phyloP scores from a whole-genome alignment of 768 basidiomycete genomes.

The Trametes cinnabarina region DNA sequence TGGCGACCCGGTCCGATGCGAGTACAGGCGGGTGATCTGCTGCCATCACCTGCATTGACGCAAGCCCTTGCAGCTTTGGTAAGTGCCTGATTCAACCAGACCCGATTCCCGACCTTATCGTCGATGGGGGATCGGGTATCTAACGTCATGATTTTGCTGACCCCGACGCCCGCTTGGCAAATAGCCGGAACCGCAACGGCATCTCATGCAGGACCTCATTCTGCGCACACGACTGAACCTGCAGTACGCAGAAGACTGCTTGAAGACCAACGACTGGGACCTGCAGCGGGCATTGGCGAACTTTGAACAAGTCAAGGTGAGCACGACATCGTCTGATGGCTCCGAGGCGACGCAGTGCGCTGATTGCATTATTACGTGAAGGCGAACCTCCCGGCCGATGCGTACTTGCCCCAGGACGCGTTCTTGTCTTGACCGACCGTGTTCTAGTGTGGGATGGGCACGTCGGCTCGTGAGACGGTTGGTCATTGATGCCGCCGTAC shows the following conservation, averaged over 20 bases:
- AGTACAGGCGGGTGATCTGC: constrained; percentile 53
- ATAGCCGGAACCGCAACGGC: constrained; percentile 70
- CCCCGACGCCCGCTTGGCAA: constrained; percentile 5
- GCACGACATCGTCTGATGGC: constrained; percentile 25
- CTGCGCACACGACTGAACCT: constrained; percentile 76
- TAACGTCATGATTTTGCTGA: neutral
- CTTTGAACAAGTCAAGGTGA: constrained; percentile 85
- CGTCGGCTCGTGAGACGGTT: constrained; percentile 13
- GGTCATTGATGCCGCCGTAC: neutral
- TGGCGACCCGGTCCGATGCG: constrained; percentile 76
- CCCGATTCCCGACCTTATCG: constrained; percentile 15
- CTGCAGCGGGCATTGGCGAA: constrained; percentile 75
- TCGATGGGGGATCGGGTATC: neutral
- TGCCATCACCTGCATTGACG: constrained; percentile 36
- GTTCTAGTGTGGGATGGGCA: constrained; percentile 13
- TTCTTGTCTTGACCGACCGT: constrained; percentile 38
- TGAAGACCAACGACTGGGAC: constrained; percentile 85
- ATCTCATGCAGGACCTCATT: constrained; percentile 67
- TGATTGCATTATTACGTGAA: constrained; percentile 30
- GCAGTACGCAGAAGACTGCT: constrained; percentile 78
- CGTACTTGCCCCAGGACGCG: constrained; percentile 48
- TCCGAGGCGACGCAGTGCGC: neutral
- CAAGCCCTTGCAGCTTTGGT: constrained; percentile 57
- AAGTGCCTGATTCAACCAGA: constrained; percentile 23
- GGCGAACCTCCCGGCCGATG: constrained; percentile 38